Evolutionary conservation across 257 asterid genomes (phyloP).

Genomic region (Rehmannia glutinosa): DNA sequence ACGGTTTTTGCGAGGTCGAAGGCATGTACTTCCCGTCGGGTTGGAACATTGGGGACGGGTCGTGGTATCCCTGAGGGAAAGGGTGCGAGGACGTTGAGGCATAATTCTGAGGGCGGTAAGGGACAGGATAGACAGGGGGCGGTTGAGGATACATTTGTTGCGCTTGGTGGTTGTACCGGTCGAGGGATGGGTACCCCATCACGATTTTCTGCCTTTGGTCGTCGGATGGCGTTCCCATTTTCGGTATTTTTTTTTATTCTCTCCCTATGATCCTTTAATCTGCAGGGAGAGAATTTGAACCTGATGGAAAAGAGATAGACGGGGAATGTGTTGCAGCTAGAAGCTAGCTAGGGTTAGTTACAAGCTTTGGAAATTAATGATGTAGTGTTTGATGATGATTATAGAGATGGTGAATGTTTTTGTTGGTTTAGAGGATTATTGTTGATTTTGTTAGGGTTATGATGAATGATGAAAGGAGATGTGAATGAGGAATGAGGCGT

Average conservation of each 20-base stretch:
- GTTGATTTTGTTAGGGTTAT: neutral
- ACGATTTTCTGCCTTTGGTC: conserved; percentile 12
- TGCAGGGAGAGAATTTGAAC: neutral
- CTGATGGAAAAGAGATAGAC: neutral
- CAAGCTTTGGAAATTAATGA: too few species aligned
- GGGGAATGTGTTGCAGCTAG: neutral
- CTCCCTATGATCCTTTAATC: conserved; percentile 10
- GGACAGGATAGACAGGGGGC: neutral
- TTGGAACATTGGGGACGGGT: neutral
- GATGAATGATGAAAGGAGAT: too few species aligned
- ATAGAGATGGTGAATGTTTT: neutral
- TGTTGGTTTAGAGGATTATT: neutral
- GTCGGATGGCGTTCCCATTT: conserved; percentile 24
- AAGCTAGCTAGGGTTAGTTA: too few species aligned
- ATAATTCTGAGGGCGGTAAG: conserved; percentile 7
- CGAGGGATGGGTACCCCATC: conserved; percentile 39
- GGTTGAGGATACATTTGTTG: conserved; percentile 13
- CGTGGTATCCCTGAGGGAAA: neutral
- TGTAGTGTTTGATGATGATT: too few species aligned
- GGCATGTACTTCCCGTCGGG: neutral
- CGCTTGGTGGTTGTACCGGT: conserved; percentile 20
- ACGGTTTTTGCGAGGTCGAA: neutral
- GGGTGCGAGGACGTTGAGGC: neutral
- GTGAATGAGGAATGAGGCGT: neutral
- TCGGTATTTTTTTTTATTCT: neutral